phyloP scores from a whole-genome alignment of 345 rosid genomes.

The Pugionium dolabratum region DNA sequence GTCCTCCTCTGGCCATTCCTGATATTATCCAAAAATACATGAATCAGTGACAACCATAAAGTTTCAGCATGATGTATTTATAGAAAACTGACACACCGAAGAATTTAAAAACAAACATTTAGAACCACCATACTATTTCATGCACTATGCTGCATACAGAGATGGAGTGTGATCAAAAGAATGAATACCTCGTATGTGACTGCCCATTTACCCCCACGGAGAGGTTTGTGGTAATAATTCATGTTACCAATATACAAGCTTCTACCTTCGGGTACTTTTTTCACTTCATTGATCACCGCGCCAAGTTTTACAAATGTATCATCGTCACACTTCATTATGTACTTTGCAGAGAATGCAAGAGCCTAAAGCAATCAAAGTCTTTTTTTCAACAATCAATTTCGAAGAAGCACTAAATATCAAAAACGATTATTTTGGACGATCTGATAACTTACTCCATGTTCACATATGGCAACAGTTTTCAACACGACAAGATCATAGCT shows the following conservation, averaged over 20 bases:
- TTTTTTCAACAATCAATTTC: slow-evolving; percentile 15
- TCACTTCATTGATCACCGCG: slow-evolving; percentile 63
- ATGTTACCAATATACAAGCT: slow-evolving; percentile 86
- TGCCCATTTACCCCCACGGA: slow-evolving; percentile 95
- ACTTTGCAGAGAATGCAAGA: slow-evolving; percentile 60
- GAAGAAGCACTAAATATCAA: slow-evolving; percentile 14
- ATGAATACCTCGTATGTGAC: slow-evolving; percentile 84
- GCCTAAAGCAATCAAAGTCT: slow-evolving; percentile 49
- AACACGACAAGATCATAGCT: slow-evolving; percentile 93
- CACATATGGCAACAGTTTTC: slow-evolving; percentile 94
- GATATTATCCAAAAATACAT: slow-evolving; percentile 30
- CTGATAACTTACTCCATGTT: slow-evolving; percentile 74
- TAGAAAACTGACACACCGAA: not conserved
- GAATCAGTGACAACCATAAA: not conserved
- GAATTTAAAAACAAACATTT: not conserved
- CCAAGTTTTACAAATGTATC: slow-evolving; percentile 90
- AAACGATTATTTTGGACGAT: slow-evolving; percentile 12
- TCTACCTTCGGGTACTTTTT: slow-evolving; percentile 54
- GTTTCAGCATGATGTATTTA: not conserved
- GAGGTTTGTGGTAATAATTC: slow-evolving; percentile 84
- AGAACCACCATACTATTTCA: not conserved
- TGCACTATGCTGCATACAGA: slow-evolving; percentile 3
- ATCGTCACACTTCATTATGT: slow-evolving; percentile 90
- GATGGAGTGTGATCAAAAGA: slow-evolving; percentile 21
- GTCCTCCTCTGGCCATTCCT: slow-evolving; percentile 99